phyloP scores from a whole-genome alignment of 2,329 filamentous ascomycete genomes.

The Leptosphaerulina australis region DNA sequence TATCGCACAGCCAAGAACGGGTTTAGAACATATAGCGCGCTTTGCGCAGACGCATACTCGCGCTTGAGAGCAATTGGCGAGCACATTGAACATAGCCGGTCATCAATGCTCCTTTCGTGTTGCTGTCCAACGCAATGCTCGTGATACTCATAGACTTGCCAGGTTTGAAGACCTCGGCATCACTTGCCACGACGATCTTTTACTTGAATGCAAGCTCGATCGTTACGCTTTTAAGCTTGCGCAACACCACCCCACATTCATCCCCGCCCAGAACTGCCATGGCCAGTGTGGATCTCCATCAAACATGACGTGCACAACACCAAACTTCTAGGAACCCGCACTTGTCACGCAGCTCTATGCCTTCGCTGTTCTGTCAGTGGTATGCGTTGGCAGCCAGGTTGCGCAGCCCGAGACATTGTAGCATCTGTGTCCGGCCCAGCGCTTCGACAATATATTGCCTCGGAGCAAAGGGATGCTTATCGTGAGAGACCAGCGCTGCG shows the following conservation, averaged over 20 bases:
- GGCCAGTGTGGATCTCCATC: constrained; percentile 14
- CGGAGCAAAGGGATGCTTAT: constrained; percentile 11
- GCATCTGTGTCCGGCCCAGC: neutral
- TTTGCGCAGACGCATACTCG: neutral
- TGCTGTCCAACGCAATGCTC: neutral
- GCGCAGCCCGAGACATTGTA: constrained; percentile 1
- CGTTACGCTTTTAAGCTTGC: constrained; percentile 6
- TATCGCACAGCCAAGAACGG: neutral
- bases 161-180: constrained; percentile 4
- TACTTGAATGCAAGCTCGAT: neutral
- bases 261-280: constrained; percentile 15
- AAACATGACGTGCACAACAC: constrained; percentile 19
- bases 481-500: neutral
- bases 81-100: neutral
- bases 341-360: constrained; percentile 11
- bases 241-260: constrained; percentile 9
- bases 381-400: neutral
- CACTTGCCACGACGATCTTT: constrained; percentile 6
- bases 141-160: neutral
- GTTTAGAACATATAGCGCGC: neutral
- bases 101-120: neutral
- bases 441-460: neutral
- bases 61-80: neutral
- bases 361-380: constrained; percentile 3
- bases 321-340: constrained; percentile 9